Base-by-base conservation (phyloP, 106 monocot species). In the Phalaenopsis equestris region DNA sequence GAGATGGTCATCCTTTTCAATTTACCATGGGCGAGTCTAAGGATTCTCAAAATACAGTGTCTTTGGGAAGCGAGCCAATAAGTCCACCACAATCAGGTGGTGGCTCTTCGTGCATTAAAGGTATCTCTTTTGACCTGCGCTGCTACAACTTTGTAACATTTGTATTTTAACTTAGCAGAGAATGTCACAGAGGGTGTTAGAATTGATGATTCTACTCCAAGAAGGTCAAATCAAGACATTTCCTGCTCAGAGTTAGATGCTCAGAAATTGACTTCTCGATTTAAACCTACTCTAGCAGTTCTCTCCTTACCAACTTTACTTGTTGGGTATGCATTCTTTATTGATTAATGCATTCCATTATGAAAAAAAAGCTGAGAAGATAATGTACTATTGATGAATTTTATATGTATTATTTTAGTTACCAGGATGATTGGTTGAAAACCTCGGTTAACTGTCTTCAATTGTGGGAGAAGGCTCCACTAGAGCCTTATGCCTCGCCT, bases 341-440 rank as follows among this genome's bases (percentile, higher is more conserved):
- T 73, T 43, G 15, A 8, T 10, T 70, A 39, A 38, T 70, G 70
- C 36, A 38, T 10, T 15, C 70, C 70, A 39, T 6, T 38, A 70
- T 70, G 36, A 39, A 38, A 23, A 70, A 15, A 70, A 12, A 23
- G 15, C 6, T 78, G 24, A 52, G 14, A 52, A 75, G 24, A 49
- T 45, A 83, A 64, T 80, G 39, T 65, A 37, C 42, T 46, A 52
- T 73, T 45, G 36, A 73, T 73, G 8, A 4, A 4, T 73, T 73
- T 61, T 12, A 76, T 81, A 43, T 23, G 18, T 75, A 42, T 18
- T 86, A 37, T 78, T 36, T 39, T 84, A 97, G 96, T 76, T 97
- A 97, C 83, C 96, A 98, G 86, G 97, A 98, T 84, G 97, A 98
- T 91, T 98, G 97, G 97, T 77, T 98, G 79, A 94, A 92, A 83